A percentile compares a stretch with the other conserved stretches of the same genome.
Evolutionary conservation across 2,329 filamentous ascomycete species (phyloP).

Genomic region (Phyllosticta citrichinensis): DNA sequence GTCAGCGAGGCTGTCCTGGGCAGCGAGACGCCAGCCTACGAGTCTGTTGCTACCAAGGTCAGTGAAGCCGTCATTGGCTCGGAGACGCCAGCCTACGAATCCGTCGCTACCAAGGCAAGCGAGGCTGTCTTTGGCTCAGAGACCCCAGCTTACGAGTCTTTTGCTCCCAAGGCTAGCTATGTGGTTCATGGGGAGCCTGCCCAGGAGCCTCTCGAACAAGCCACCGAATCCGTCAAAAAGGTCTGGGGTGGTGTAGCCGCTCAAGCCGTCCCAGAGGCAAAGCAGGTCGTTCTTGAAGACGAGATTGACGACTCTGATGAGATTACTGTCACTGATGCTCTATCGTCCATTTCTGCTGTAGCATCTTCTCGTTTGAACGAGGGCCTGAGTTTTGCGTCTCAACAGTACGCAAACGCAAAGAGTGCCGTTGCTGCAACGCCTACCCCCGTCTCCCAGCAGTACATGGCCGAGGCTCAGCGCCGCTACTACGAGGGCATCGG

Average conservation of each 20-base stretch:
- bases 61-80: conserved; percentile 14
- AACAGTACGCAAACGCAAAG: conserved; percentile 54
- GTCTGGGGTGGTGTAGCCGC: conserved; percentile 47
- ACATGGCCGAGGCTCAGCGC: conserved; percentile 51
- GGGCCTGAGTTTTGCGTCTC: conserved; percentile 59
- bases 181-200: conserved; percentile 14
- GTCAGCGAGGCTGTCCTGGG: conserved; percentile 38
- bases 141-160: conserved; percentile 38
- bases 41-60: conserved; percentile 17
- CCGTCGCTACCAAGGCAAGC: conserved; percentile 26
- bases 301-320: conserved; percentile 36
- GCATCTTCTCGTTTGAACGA: conserved; percentile 61
- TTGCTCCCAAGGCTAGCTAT: conserved; percentile 14
- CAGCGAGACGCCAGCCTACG: conserved; percentile 40
- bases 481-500: conserved; percentile 72
- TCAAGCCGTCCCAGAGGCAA: conserved; percentile 38
- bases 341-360: conserved; percentile 53
- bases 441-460: conserved; percentile 44
- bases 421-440: conserved; percentile 54
- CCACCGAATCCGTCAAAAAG: conserved; percentile 34
- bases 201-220: conserved; percentile 12
- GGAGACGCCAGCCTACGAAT: conserved; percentile 13
- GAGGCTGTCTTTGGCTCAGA: conserved; percentile 38
- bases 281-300: conserved; percentile 40
- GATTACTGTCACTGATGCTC: conserved; percentile 38